Base-by-base conservation (phyloP, 805 yeast species). In the Ogataea philodendri region DNA sequence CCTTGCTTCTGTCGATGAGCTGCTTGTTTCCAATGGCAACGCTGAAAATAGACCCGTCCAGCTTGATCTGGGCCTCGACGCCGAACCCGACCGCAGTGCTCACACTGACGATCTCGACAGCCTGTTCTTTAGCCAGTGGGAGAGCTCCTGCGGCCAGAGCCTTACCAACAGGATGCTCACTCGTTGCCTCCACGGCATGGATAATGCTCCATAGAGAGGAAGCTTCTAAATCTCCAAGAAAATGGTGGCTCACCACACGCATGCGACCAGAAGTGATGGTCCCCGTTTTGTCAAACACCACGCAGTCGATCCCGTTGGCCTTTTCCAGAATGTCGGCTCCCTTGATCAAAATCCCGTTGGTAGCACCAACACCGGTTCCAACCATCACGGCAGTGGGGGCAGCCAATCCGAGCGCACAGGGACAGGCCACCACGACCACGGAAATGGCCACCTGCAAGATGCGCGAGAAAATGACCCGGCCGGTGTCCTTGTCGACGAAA, bases 361-460 rank as follows among this genome's bases (percentile, higher is more conserved):
- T 60, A 0, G 98, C 97, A 25, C 96, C 97, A 15, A 87, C 82
- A 25, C 98, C 98, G 2, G 97, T 90, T 7, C 97, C 98, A 2
- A 93, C 98, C 97, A 94, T 93, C 8, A 93, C 86, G 0, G 97
- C 97, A 2, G 98, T 94, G 1, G 99, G 99, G 0, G 97, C 95
- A 3, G 97, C 97, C 32, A 93, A 69, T 3, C 98, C 99, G 15
- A 93, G 64, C 0, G 98, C 97, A 70, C 98, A 93, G 0, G 99
- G 99, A 62, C 99, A 93, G 2, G 98, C 98, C 32, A 93, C 97
- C 8, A 93, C 96, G 45, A 94, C 76, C 5, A 93, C 98, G 5
- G 95, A 80, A 17, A 93, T 90, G 5, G 95, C 81, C 29, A 89
- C 71, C 51, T 84, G 79, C 38, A 94, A 60, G 54, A 63, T 46